Evolutionary conservation across 371 early-diverging fungal genomes (phyloP).

Genomic region (Funneliformis caledonium): DNA sequence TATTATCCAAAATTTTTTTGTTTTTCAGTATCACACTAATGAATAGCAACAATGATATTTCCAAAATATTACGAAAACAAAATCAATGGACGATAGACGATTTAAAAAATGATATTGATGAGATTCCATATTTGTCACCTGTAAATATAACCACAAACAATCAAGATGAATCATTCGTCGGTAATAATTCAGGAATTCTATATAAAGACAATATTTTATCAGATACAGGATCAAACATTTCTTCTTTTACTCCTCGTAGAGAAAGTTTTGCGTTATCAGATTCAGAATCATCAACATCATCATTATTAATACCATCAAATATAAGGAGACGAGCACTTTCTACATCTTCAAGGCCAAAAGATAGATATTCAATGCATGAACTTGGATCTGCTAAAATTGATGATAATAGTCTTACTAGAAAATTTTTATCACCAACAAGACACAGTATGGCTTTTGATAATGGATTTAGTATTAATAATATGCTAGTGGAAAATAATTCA

Average conservation of each 20-base stretch:
- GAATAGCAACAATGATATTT: not conserved
- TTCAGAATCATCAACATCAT: not conserved
- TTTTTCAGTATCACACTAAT: not conserved
- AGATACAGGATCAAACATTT: not conserved
- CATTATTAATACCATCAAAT: not conserved
- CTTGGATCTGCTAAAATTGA: not conserved
- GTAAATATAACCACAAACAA: not conserved
- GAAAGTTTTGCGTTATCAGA: not conserved
- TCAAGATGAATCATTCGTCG: not conserved
- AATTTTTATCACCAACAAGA: conserved; percentile 2
- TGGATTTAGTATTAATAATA: not conserved
- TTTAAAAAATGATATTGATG: not conserved
- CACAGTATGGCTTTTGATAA: not conserved
- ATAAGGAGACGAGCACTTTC: not conserved
- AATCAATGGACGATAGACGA: not conserved
- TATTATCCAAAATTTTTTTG: not conserved
- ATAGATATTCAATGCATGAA: not conserved
- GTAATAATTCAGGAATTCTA: not conserved
- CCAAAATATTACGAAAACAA: not conserved
- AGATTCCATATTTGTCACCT: not conserved
- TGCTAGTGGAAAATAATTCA: not conserved
- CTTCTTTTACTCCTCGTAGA: not conserved
- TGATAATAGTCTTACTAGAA: not conserved
- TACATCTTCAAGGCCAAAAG: not conserved
- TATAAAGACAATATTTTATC: not conserved